phyloP scores from a whole-genome alignment of 2,329 filamentous ascomycete genomes.

The Botrytis pseudocinerea region DNA sequence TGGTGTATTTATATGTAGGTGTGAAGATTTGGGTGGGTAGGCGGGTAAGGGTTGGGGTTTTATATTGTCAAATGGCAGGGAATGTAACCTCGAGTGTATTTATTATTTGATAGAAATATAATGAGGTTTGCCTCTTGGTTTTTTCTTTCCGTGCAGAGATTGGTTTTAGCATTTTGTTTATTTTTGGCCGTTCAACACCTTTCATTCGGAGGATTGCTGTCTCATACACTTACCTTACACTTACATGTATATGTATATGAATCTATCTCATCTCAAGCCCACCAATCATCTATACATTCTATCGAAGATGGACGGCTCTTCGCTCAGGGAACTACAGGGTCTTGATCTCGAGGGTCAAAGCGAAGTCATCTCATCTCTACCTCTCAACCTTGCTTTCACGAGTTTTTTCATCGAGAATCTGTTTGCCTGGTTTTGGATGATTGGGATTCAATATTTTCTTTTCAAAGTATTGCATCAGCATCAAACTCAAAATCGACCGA shows the following conservation, averaged over 20 bases:
- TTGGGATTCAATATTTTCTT: conserved; percentile 15
- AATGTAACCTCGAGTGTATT: not conserved
- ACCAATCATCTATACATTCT: not conserved
- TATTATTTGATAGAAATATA: not conserved
- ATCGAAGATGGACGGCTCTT: not conserved
- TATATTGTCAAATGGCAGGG: not conserved
- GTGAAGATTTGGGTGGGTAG: not conserved
- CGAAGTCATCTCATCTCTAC: not conserved
- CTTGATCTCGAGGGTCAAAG: not conserved
- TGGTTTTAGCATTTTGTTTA: not conserved
- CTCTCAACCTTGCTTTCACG: conserved; percentile 2
- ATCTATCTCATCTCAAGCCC: not conserved
- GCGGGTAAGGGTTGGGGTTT: not conserved
- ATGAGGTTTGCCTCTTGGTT: not conserved
- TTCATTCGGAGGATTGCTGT: not conserved
- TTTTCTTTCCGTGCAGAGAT: not conserved
- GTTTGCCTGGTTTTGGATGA: conserved; percentile 14
- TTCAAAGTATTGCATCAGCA: not conserved
- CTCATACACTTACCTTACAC: not conserved
- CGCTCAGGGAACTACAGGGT: not conserved
- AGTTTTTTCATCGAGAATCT: not conserved
- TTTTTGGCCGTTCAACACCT: not conserved
- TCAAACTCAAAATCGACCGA: not conserved
- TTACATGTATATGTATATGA: not conserved
- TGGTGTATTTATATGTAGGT: not conserved